Evolutionary conservation across 495 filamentous ascomycete genomes (phyloP), one percentile per base, ranked within the genome.

Genomic region (Amphirosellinia nigrospora): DNA sequence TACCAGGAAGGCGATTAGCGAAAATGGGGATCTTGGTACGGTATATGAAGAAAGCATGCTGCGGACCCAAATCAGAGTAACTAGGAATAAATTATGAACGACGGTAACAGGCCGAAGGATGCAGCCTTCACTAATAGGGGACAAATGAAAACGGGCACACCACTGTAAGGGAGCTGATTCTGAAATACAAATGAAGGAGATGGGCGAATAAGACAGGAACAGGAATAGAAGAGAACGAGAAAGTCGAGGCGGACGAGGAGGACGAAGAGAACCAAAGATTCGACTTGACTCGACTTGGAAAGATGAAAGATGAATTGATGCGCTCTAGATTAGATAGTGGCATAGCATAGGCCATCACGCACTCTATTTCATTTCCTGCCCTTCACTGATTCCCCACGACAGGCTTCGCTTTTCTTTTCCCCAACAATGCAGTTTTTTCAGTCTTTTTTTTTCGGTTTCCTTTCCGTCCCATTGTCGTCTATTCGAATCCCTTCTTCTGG

Each of bases 1-100:
- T 50, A n/a, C 41, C 61, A 50, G 61, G 28, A 64, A 32, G 41
- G 43, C 30, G 61, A 38, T 64, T 36, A 38, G 41, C 43, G 43
- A 64, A 48, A 48, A 28, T 15, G 15, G 4, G 10, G 30, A 10
- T 34, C 30, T 50, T n/a, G 36, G 26, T 19, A 64, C 19, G 36
- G 61, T 21, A 50, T 30, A 48, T 36, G 13, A 28, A 39, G 21
- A 36, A 50, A 8, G n/a, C 28, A 63, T 32, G 58, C 13, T n/a
- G 1, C 15, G 46, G 21, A 23, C 26, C 39, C n/a, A 60, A 38
- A 38, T 21, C n/a, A 36, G 21, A 53, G 10, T 30, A 28, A 28
- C 48, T 30, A 11, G n/a, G n/a, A n/a, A 8, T 52, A 52, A 15
- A 26, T 52, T 11, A 4, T 8, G 55, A 58, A 21, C 53, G 32